Base-by-base conservation (phyloP, 2,329 filamentous ascomycete species). In the Monosporascus ibericus region DNA sequence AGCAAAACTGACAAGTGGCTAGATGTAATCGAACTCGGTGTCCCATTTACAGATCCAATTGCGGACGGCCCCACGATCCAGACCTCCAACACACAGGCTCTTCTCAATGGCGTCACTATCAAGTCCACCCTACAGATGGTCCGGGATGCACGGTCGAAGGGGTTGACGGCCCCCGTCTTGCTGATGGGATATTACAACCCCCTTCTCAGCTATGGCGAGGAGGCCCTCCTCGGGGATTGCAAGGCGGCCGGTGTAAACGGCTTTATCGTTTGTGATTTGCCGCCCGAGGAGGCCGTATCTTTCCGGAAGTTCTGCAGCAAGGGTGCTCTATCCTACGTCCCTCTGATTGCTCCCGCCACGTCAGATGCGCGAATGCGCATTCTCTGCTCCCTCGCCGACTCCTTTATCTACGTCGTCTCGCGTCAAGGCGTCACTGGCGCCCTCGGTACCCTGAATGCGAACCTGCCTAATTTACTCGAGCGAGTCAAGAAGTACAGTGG, bases 161-260 rank as follows among this genome's bases (percentile, higher is more conserved):
- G 94, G 42, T 77, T 97, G 51, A 86, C 80, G 64, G 84, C 87
- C 1, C 94, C 94, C 1, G 82, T 99, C 42, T 75, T 99, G 66
- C 81, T 99, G 60, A 99, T 99, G 94, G 94, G 94, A 64, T 99
- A 99, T 81, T 99, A 96, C 75, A 99, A 99, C 76, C 94, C 94
- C 1, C 79, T 97, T 56, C 77, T 97, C 56, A 90, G 87, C 65
- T 99, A 97, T 68, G 94, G 94, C 50, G 94, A 99, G 74, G 91
- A 96, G 74, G 82, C 80, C 55, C 84, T 97, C 71, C 77, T 99
- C 51, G 80, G 84, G 62, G 92, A 97, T 70, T 90, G 90, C 70
- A 86, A 87, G 68, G 82, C 84, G 51, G 88, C 90, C 3, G 90
- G 92, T 25, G 84, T 95, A 68, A 96, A 96, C 72, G 92, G 94